These are phyloP conservation scores for Phyllosticta capitalensis DNA, from an alignment of 2,329 filamentous ascomycete species.

Conservation along the genomic window DNA sequence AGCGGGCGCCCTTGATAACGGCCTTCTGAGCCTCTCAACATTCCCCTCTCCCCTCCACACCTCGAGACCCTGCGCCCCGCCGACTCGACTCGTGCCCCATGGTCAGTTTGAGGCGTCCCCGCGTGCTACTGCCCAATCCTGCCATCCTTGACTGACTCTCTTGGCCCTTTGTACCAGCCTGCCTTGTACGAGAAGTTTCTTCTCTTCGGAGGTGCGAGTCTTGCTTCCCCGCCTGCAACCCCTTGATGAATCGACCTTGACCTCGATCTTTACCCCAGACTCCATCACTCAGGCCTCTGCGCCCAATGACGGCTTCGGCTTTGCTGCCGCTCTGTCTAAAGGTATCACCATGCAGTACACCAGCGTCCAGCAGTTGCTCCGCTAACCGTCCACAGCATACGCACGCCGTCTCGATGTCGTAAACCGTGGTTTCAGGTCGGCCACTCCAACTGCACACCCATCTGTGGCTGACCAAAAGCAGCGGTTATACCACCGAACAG, in stretches of 20 bases:
- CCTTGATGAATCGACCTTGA: neutral
- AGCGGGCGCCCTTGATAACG: neutral
- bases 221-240: neutral
- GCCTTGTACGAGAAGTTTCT: constrained; percentile 42
- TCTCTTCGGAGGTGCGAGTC: constrained; percentile 60
- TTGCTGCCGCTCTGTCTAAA: constrained; percentile 61
- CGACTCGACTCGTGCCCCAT: neutral
- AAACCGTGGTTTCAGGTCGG: constrained; percentile 67
- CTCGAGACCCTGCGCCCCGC: neutral
- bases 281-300: constrained; percentile 68
- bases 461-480: constrained; percentile 18
- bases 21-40: neutral
- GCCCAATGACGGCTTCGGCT: constrained; percentile 59
- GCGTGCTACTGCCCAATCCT: neutral
- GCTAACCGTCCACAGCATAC: constrained; percentile 47
- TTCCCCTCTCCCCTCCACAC: neutral
- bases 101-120: constrained; percentile 1
- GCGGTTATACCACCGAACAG: constrained; percentile 74
- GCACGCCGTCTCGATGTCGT: constrained; percentile 73
- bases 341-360: constrained; percentile 43
- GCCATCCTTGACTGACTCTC: neutral
- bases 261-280: constrained; percentile 31
- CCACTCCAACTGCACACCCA: neutral
- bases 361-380: no score
- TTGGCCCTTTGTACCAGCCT: neutral